These are phyloP conservation scores for Penicillium vulpinum DNA, from an alignment of 2,329 filamentous ascomycete species.

Conservation along the genomic window DNA sequence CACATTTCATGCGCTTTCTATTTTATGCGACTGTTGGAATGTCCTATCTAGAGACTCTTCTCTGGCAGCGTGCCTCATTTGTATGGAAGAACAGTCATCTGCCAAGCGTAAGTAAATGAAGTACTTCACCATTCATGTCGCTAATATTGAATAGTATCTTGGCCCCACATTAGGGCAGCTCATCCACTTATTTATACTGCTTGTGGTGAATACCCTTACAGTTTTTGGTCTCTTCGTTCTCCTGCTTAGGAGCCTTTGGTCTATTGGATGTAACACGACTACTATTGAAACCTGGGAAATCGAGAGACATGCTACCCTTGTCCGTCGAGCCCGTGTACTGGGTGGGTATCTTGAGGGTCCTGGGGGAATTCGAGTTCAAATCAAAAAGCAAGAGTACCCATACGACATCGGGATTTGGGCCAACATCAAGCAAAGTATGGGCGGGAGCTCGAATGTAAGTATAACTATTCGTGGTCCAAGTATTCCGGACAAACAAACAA, in stretches of 20 bases:
- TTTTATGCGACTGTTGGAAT: constrained; percentile 61
- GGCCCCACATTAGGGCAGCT: constrained; percentile 57
- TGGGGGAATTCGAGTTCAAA: constrained; percentile 55
- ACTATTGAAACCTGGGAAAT: constrained; percentile 67
- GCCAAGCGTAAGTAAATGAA: constrained; percentile 53
- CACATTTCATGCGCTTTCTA: constrained; percentile 65
- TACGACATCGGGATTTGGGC: constrained; percentile 65
- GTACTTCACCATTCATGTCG: background rate
- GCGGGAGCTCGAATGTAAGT: constrained; percentile 50
- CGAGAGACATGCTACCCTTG: constrained; percentile 49
- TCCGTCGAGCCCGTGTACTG: constrained; percentile 49
- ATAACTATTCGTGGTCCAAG: background rate
- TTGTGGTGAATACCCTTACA: constrained; percentile 57
- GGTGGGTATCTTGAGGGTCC: constrained; percentile 61
- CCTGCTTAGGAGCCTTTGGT: constrained; percentile 56
- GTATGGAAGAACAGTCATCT: constrained; percentile 58
- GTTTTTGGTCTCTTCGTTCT: constrained; percentile 58
- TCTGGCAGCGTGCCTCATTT: constrained; percentile 53
- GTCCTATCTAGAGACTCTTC: constrained; percentile 56
- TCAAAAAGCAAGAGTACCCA: constrained; percentile 63
- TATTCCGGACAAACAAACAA: background rate
- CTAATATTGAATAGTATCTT: constrained; percentile 51
- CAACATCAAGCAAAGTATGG: constrained; percentile 63
- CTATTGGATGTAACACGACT: constrained; percentile 58
- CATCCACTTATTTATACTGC: constrained; percentile 56